Evolutionary conservation across 2,329 filamentous ascomycete species (phyloP).

Genomic region (Sordariomycetes sp.): DNA sequence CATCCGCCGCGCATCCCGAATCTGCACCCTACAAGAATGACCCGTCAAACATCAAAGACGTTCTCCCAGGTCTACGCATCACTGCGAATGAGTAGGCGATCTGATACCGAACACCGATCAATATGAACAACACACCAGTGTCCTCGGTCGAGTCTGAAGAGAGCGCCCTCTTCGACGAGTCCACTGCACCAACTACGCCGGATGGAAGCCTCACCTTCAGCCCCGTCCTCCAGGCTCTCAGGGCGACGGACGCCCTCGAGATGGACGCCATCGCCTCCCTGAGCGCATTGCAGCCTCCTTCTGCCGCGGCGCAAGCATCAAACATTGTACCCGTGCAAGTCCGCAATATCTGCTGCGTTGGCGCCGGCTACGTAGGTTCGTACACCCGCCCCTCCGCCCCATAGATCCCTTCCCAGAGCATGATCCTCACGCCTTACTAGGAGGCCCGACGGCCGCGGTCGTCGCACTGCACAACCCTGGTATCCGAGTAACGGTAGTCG

Average conservation of each 20-base stretch:
- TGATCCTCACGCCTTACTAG: no score
- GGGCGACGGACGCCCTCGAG: conserved; percentile 8
- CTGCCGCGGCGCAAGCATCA: no score
- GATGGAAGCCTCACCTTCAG: conserved; percentile 25
- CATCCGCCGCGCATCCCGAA: no score
- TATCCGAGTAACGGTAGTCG: conserved; percentile 14
- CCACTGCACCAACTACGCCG: conserved; percentile 27
- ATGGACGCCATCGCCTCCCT: background rate
- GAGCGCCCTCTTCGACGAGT: conserved; percentile 15
- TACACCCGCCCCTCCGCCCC: no score
- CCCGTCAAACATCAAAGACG: background rate
- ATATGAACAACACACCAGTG: conserved; percentile 7
- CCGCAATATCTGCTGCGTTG: no score
- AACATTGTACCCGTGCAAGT: no score
- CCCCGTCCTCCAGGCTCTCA: conserved; percentile 19
- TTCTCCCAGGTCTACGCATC: background rate
- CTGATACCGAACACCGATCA: background rate
- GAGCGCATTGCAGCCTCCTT: no score
- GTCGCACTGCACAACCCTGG: no score
- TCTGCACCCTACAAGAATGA: conserved; percentile 15
- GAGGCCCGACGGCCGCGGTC: no score
- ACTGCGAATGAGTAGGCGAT: background rate
- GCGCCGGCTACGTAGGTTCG: no score
- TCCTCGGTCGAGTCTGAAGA: conserved; percentile 16
- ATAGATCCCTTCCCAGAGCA: no score